phyloP scores from a whole-genome alignment of 2,329 filamentous ascomycete species.

The Aspergillus sp. region DNA sequence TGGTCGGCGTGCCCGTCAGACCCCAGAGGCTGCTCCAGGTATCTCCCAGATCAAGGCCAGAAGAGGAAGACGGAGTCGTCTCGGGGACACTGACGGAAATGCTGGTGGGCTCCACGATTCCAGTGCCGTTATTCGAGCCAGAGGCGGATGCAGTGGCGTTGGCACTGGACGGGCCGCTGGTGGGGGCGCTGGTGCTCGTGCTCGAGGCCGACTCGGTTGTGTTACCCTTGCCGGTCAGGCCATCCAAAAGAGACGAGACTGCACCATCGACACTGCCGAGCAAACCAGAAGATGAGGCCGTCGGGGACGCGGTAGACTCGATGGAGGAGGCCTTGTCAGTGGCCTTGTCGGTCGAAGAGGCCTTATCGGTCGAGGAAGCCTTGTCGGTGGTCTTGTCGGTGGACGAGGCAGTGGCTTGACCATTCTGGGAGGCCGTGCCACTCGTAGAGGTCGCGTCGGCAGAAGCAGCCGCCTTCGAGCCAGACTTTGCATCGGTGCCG shows the following conservation, averaged over 20 bases:
- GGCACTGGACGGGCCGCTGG: no score
- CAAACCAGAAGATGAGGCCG: not conserved
- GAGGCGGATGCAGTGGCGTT: no score
- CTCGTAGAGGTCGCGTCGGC: not conserved
- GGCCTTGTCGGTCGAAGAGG: not conserved
- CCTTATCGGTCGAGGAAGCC: not conserved
- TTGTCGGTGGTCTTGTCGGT: not conserved
- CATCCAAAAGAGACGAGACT: not conserved
- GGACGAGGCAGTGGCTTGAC: not conserved
- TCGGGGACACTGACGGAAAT: constrained; percentile 28
- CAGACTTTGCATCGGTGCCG: not conserved
- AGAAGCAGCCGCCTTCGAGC: not conserved
- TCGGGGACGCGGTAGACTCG: not conserved
- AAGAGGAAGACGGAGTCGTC: constrained; percentile 9
- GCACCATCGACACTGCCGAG: not conserved
- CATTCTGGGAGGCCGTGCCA: not conserved
- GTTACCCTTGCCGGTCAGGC: not conserved
- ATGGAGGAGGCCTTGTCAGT: not conserved
- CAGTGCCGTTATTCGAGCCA: not conserved
- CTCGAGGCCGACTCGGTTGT: not conserved
- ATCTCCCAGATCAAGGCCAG: constrained; percentile 8
- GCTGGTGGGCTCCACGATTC: constrained; percentile 4
- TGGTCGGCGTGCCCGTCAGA: constrained; percentile 1
- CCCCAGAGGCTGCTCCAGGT: constrained; percentile 8
- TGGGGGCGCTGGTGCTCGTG: not conserved